Percentiles rank a stretch among this genome's conserved stretches.
These are phyloP conservation scores for Chenopodium formosanum DNA, from an alignment of 148 eudicot genomes.

Conservation along the genomic window DNA sequence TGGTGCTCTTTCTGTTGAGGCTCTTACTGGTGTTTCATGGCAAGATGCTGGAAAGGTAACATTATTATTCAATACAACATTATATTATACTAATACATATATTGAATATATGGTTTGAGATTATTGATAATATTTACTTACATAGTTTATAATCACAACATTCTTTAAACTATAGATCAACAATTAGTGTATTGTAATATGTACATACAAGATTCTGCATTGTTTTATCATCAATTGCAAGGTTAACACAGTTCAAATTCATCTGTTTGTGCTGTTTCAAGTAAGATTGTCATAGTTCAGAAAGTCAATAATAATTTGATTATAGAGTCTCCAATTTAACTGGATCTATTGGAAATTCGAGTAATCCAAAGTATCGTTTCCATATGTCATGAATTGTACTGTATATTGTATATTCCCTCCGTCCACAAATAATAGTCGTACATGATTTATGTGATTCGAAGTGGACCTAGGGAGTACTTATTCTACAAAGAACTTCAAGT, in stretches of 20 bases:
- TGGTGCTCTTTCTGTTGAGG: conserved; percentile 82
- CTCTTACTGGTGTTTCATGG: conserved; percentile 93
- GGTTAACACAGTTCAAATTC: too few species aligned
- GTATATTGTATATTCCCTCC: not conserved
- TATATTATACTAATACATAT: too few species aligned
- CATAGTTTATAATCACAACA: too few species aligned
- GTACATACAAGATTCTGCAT: not conserved
- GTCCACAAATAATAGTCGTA: not conserved
- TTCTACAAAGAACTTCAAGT: not conserved
- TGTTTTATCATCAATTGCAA: not conserved
- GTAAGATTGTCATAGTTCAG: not conserved
- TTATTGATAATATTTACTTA: too few species aligned
- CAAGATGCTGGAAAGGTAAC: conserved; percentile 97
- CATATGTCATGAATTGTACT: not conserved
- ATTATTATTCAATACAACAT: not conserved
- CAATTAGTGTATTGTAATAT: too few species aligned
- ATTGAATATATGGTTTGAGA: too few species aligned
- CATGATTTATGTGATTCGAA: not conserved
- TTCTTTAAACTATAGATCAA: too few species aligned
- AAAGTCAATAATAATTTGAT: too few species aligned
- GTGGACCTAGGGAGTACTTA: not conserved
- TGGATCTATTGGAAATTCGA: not conserved
- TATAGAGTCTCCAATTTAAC: not conserved
- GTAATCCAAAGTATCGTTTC: not conserved
- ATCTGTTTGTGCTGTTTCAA: too few species aligned